Base-by-base conservation (phyloP, 345 rosid species). In the Populus nigra region DNA sequence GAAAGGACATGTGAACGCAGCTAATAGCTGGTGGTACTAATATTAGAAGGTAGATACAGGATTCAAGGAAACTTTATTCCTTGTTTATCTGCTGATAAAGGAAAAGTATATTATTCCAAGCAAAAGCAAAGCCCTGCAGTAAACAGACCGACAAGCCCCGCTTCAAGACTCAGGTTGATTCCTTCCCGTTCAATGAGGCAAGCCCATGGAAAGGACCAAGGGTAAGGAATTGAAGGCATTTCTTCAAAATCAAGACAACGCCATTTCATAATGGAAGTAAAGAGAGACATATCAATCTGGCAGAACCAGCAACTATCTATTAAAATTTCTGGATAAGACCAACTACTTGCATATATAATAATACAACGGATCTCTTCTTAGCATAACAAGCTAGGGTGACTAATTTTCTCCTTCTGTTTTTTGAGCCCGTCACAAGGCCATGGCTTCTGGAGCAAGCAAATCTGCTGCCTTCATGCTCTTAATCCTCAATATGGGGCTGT, bases 391-490 rank as follows among this genome's bases (percentile, higher is more conserved):
- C 43, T 35, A 22, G 29, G 41, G 53, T 38, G 22, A 33, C 72
- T 50, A 73, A 12, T 29, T 39, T 61, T 50, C 77, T 27, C 25
- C 27, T 25, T 49, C 25, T 71, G n/a, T 23, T 38, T 27, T 29
- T 29, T 5, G 3, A 23, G 67, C 77, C 61, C 12, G 11, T 15
- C 7, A 38, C 3, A 72, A 61, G 36, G 68, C 23, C 79, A 91
- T 93, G 99, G 91, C 89, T 80, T 87, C 93, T 53, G 89, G 85
- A 68, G 87, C 84, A 76, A 74, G 93, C 47, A 95, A 88, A 81
- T 86, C 97, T 11, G 85, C 87, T 50, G 94, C 97, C 33, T 84
- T 82, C 59, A 31, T 88, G 85, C 92, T 93, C 78, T 86, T 89
- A 67, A 7, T 90, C 75, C 82, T 93, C 83, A 95, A 93, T 77